Evolutionary conservation across 192 early-diverging fungal genomes (phyloP).

Genomic region (Paraglomus brasilianum): DNA sequence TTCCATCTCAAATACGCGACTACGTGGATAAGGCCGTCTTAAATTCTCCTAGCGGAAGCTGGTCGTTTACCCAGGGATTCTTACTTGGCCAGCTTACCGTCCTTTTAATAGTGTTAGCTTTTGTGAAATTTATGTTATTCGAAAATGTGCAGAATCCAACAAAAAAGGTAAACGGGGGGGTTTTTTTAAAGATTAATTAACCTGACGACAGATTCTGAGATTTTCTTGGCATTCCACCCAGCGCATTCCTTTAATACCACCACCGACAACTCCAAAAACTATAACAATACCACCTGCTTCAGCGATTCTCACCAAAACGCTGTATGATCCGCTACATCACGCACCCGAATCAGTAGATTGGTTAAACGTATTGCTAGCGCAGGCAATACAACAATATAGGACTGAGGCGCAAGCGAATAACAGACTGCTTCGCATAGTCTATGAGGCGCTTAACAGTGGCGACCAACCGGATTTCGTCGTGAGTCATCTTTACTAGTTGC

Average conservation of each 20-base stretch:
- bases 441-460: slow-evolving; percentile 67
- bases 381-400: slow-evolving; percentile 71
- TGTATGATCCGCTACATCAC: slow-evolving; percentile 55
- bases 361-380: slow-evolving; percentile 80
- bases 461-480: slow-evolving; percentile 72
- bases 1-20: slow-evolving; percentile 10
- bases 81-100: slow-evolving; percentile 51
- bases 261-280: slow-evolving; percentile 47
- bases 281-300: slow-evolving; percentile 54
- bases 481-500: slow-evolving; percentile 21
- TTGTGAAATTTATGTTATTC: slow-evolving; percentile 51
- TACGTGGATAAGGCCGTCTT: slow-evolving; percentile 20
- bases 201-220: too few relatives aligned
- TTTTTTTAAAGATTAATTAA: too few relatives aligned
- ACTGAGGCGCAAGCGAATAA: slow-evolving; percentile 69
- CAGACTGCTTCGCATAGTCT: slow-evolving; percentile 61
- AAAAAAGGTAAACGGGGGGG: too few relatives aligned
- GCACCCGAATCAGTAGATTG: slow-evolving; percentile 75
- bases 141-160: slow-evolving; percentile 45
- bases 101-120: slow-evolving; percentile 47
- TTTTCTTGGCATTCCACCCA: too few relatives aligned
- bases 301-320: slow-evolving; percentile 55
- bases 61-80: slow-evolving; percentile 52
- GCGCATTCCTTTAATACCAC: slow-evolving; percentile 38
- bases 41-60: background rate